These are phyloP conservation scores for Cladorrhinum sp. DNA, from an alignment of 2,329 filamentous ascomycete genomes.

Conservation along the genomic window DNA sequence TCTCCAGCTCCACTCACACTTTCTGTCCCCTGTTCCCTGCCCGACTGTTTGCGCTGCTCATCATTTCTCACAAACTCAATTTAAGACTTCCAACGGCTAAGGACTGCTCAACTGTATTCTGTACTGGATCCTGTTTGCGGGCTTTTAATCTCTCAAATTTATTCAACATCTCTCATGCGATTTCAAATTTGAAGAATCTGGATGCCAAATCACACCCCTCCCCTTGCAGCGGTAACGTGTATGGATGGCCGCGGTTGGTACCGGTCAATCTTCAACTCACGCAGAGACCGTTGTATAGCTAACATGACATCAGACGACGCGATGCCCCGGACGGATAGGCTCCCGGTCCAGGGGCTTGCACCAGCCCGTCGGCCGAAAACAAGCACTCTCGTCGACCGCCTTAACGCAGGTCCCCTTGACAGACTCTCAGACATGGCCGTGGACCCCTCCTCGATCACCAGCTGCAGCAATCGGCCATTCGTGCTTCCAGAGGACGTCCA, in stretches of 20 bases:
- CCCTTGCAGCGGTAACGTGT: neutral
- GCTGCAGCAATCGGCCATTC: neutral
- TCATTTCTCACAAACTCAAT: neutral
- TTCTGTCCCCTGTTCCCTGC: neutral
- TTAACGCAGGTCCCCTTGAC: neutral
- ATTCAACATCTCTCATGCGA: neutral
- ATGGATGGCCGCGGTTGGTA: neutral
- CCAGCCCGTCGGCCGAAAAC: neutral
- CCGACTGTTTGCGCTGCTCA: neutral
- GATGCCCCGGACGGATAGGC: neutral
- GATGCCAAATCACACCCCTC: neutral
- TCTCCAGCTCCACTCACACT: neutral
- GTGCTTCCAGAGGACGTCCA: neutral
- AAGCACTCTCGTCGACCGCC: neutral
- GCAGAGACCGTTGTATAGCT: neutral
- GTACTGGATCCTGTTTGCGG: neutral
- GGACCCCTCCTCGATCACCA: neutral
- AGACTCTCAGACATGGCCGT: neutral
- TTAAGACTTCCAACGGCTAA: neutral
- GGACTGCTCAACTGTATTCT: neutral
- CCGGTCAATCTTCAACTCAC: neutral
- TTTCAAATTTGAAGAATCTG: neutral
- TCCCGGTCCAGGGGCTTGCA: neutral
- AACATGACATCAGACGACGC: neutral
- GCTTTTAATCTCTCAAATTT: neutral